Evolutionary conservation across 2,329 filamentous ascomycete genomes (phyloP), one percentile per base, ranked within the genome.

Genomic region (Aspergillus costaricaensis): DNA sequence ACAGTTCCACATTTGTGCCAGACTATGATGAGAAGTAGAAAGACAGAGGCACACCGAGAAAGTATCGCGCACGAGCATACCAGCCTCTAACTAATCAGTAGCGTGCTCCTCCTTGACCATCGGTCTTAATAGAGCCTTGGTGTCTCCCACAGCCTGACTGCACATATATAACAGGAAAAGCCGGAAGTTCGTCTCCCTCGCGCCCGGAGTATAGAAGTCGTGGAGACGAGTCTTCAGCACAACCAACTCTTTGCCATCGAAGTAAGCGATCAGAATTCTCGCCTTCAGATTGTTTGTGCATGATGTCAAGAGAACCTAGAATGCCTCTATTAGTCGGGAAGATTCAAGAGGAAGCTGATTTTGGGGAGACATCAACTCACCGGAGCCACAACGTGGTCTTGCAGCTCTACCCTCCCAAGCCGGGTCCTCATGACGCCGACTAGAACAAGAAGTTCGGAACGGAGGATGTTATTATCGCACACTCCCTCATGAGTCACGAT

Each of bases 351-450:
- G 38, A n/a, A 41, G 17, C 38, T 17, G 38, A 19, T 9, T 41
- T 17, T 4, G 17, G 38, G 15, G 17, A 41, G 5, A 41, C 15
- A 17, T 17, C 14, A 41, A 41, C 49, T 36, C 21, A 52, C 49
- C 23, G 49, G 49, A 23, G 36, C 36, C 7, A 52, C 21, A 3
- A 19, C 21, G 36, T 52, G 49, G 27, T 52, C 49, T 36, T 23
- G 21, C 15, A 52, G 19, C 10, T 7, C 30, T 12, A 30, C 25
- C 15, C 30, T 17, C 14, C 49, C 36, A 14, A 52, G 49, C 17
- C 49, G 49, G 17, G 49, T 52, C 49, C 49, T 39, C 49, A 52
- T 52, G 12, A 52, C 36, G 9, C 49, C 49, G 9, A 52, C 10
- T 4, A 52, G 19, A 19, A 30, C 27, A 1, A 52, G 49, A 5